Evolutionary conservation across 2,329 filamentous ascomycete genomes (phyloP).

Genomic region (Xylaria sp.): DNA sequence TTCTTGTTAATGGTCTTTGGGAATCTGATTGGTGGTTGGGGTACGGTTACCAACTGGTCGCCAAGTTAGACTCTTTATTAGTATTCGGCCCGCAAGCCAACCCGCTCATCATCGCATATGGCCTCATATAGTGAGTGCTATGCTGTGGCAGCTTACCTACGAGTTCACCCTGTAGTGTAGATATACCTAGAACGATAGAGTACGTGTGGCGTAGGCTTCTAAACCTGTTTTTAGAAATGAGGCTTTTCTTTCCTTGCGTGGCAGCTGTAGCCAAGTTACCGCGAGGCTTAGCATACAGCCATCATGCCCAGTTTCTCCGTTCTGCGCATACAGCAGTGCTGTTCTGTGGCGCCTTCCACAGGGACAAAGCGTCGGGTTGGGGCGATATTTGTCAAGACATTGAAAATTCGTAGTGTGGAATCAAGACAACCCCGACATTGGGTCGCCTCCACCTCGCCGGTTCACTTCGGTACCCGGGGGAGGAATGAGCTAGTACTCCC

Average conservation of each 20-base stretch:
- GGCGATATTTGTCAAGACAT: constrained; percentile 8
- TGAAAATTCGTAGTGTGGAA: background rate
- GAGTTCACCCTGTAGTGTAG: no score
- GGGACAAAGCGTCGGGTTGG: background rate
- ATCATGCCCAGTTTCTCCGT: background rate
- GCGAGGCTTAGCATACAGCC: background rate
- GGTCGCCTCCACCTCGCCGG: background rate
- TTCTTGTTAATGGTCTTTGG: background rate
- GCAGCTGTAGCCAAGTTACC: background rate
- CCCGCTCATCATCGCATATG: constrained; percentile 24
- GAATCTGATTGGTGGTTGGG: constrained; percentile 25
- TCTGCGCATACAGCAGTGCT: background rate
- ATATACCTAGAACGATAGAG: background rate
- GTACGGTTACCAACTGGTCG: constrained; percentile 35
- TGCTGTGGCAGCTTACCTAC: constrained; percentile 3
- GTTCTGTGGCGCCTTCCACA: background rate
- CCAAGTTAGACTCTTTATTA: constrained; percentile 28
- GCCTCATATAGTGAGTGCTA: constrained; percentile 12
- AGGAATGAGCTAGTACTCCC: constrained; percentile 11
- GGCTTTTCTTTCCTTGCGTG: background rate
- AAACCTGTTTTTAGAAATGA: constrained; percentile 3
- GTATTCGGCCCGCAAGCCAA: constrained; percentile 37
- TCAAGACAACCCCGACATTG: background rate
- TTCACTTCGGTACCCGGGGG: constrained; percentile 2
- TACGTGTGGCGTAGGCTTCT: background rate